A percentile compares a stretch with the other conserved stretches of the same genome.
These are phyloP conservation scores for Geoglossum glabrum DNA, from an alignment of 495 filamentous ascomycete genomes.

Conservation along the genomic window DNA sequence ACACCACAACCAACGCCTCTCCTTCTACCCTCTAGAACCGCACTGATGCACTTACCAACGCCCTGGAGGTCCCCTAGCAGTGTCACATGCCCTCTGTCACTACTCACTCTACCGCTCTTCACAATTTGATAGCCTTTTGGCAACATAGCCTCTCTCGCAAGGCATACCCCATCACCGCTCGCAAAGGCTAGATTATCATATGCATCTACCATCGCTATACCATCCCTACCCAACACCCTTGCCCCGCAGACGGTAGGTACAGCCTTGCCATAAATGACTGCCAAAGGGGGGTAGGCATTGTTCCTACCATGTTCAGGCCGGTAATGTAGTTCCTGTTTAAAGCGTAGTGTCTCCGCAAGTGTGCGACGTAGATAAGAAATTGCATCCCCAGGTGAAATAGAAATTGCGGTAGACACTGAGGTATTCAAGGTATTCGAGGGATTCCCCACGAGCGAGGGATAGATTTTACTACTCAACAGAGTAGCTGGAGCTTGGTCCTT, in stretches of 20 bases:
- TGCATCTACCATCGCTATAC: constrained; percentile 53
- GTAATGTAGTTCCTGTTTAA: constrained; percentile 53
- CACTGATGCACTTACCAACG: constrained; percentile 52
- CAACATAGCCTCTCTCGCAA: constrained; percentile 71
- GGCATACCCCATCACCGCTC: constrained; percentile 74
- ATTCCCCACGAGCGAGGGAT: constrained; percentile 8
- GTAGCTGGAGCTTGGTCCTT: constrained; percentile 28
- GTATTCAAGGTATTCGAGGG: constrained; percentile 17
- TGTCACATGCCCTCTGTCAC: constrained; percentile 69
- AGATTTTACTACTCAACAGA: constrained; percentile 19
- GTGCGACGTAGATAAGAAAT: constrained; percentile 59
- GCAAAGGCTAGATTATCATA: constrained; percentile 82
- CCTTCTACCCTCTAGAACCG: constrained; percentile 40
- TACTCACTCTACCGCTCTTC: constrained; percentile 50
- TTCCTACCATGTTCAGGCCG: constrained; percentile 31
- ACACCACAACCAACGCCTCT: constrained; percentile 47
- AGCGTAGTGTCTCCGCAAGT: constrained; percentile 44
- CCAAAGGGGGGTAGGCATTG: constrained; percentile 63
- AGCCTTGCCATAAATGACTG: constrained; percentile 75
- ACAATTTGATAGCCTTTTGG: constrained; percentile 59
- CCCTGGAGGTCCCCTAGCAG: constrained; percentile 70
- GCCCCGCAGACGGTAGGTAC: constrained; percentile 71
- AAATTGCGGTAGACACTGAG: constrained; percentile 20
- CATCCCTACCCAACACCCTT: constrained; percentile 41
- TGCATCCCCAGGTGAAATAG: constrained; percentile 30